These are phyloP conservation scores for Zygoascus bituminiphila DNA, from an alignment of 805 yeast genomes.

Conservation along the genomic window DNA sequence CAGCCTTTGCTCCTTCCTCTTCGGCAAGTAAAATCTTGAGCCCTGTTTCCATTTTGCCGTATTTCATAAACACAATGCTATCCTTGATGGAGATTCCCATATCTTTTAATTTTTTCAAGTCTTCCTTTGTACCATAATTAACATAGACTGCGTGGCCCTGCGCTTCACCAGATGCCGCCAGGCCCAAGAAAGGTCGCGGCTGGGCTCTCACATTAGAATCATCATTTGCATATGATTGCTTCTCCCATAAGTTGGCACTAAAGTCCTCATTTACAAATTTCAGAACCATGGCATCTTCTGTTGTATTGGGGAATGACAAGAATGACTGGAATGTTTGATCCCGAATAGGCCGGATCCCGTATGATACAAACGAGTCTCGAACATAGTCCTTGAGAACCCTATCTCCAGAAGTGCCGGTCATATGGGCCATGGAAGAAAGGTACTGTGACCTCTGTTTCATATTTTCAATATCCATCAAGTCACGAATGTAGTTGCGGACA, in stretches of 20 bases:
- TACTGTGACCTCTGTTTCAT: slow-evolving; percentile 64
- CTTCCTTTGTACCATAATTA: slow-evolving; percentile 55
- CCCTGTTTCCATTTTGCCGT: slow-evolving; percentile 41
- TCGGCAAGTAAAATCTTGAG: slow-evolving; percentile 50
- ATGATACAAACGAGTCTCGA: slow-evolving; percentile 46
- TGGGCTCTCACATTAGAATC: slow-evolving; percentile 21
- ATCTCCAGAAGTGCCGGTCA: slow-evolving; percentile 86
- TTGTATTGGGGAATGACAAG: slow-evolving; percentile 54
- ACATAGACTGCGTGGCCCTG: slow-evolving; percentile 48
- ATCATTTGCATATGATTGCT: slow-evolving; percentile 21
- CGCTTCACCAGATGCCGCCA: slow-evolving; percentile 51
- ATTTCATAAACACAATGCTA: slow-evolving; percentile 52
- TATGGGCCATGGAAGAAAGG: slow-evolving; percentile 72
- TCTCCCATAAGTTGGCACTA: slow-evolving; percentile 35
- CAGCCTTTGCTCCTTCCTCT: slow-evolving; percentile 49
- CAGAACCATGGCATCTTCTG: slow-evolving; percentile 23
- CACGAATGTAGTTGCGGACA: slow-evolving; percentile 41
- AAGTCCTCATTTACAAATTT: slow-evolving; percentile 25
- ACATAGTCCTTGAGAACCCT: slow-evolving; percentile 60
- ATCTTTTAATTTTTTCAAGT: slow-evolving; percentile 37
- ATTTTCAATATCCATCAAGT: slow-evolving; percentile 45
- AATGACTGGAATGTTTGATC: slow-evolving; percentile 45
- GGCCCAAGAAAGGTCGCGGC: slow-evolving; percentile 49
- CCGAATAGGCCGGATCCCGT: slow-evolving; percentile 46
- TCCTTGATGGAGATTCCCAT: slow-evolving; percentile 36